These are phyloP conservation scores for Calycina herbarum DNA, from an alignment of 2,329 filamentous ascomycete genomes.

Conservation along the genomic window DNA sequence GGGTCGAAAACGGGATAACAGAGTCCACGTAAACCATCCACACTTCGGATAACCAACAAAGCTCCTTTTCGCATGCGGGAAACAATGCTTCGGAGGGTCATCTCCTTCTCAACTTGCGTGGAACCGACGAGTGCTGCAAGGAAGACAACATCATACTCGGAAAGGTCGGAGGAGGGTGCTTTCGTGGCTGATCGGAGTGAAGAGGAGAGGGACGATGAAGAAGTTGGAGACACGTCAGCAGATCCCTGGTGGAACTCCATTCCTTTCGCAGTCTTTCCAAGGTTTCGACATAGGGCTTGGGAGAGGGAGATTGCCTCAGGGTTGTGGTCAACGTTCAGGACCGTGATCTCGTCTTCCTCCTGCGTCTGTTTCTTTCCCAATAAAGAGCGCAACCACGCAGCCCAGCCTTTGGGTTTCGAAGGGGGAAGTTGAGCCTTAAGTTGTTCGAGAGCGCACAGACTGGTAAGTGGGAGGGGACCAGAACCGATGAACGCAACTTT, in stretches of 20 bases:
- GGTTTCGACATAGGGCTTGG: slow-evolving; percentile 32
- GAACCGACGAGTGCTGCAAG: slow-evolving; percentile 51
- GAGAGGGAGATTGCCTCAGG: slow-evolving; percentile 40
- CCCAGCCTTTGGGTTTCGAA: neutral
- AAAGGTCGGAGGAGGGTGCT: neutral
- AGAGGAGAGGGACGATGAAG: neutral
- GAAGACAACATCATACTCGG: slow-evolving; percentile 47
- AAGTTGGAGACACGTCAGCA: slow-evolving; percentile 22
- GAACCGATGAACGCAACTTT: slow-evolving; percentile 51
- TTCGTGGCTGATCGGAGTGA: neutral
- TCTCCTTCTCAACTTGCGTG: slow-evolving; percentile 44
- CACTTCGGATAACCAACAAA: slow-evolving; percentile 48
- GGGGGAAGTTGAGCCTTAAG: slow-evolving; percentile 25
- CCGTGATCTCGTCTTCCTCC: slow-evolving; percentile 15
- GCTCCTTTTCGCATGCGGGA: slow-evolving; percentile 44
- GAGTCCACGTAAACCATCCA: slow-evolving; percentile 45
- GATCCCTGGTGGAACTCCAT: slow-evolving; percentile 44
- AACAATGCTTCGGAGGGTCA: slow-evolving; percentile 41
- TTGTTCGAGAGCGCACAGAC: slow-evolving; percentile 44
- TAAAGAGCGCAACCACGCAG: neutral
- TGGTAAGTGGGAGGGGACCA: slow-evolving; percentile 50
- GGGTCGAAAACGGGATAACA: slow-evolving; percentile 50
- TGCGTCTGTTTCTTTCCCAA: neutral
- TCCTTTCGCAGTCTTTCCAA: slow-evolving; percentile 34
- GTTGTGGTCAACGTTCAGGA: slow-evolving; percentile 47